Evolutionary conservation across 2,329 filamentous ascomycete genomes (phyloP).

Genomic region (Akanthomyces lecanii): DNA sequence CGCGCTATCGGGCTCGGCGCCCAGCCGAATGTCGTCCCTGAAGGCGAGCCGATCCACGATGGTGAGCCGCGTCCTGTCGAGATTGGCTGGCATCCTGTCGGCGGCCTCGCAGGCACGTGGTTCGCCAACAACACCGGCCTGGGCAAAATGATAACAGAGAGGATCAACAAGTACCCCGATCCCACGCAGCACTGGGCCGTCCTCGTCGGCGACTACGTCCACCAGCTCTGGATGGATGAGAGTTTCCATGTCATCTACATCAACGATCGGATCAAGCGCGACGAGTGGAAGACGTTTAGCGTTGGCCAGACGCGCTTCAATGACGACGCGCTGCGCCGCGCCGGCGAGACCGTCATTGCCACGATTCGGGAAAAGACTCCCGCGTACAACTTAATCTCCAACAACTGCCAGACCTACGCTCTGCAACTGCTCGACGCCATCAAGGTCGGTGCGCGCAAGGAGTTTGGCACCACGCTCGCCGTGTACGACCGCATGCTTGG

Average conservation of each 20-base stretch:
- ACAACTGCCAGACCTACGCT: conserved; percentile 58
- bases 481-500: conserved; percentile 50
- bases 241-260: conserved; percentile 54
- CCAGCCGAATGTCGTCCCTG: conserved; percentile 30
- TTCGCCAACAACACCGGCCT: conserved; percentile 53
- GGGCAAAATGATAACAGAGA: conserved; percentile 53
- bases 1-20: conserved; percentile 32
- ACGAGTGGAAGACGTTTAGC: conserved; percentile 47
- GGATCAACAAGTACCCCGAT: conserved; percentile 51
- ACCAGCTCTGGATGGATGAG: conserved; percentile 61
- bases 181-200: conserved; percentile 59
- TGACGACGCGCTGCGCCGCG: conserved; percentile 47
- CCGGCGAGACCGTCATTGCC: conserved; percentile 50
- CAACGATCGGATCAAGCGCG: conserved; percentile 42
- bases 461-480: conserved; percentile 51
- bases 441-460: conserved; percentile 44
- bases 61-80: conserved; percentile 38
- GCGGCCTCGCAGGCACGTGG: conserved; percentile 53
- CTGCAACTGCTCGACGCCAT: conserved; percentile 50
- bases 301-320: conserved; percentile 52
- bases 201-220: conserved; percentile 50
- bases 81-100: conserved; percentile 57
- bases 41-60: conserved; percentile 26
- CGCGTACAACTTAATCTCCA: conserved; percentile 55
- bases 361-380: conserved; percentile 45